Evolutionary conservation across 106 monocot species (phyloP).

Genomic region (Chionographis japonica): DNA sequence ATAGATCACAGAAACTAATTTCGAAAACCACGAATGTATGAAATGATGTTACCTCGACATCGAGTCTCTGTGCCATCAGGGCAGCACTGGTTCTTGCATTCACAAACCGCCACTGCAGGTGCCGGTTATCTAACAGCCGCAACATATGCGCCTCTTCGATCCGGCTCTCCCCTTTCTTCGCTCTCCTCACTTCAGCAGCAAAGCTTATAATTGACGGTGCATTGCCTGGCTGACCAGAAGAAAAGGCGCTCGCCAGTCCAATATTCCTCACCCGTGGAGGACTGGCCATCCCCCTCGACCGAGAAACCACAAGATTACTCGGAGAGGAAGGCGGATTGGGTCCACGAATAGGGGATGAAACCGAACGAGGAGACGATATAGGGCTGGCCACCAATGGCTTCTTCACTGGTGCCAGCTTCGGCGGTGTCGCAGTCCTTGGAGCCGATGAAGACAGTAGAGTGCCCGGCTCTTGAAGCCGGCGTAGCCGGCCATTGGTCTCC

Average conservation of each 20-base stretch:
- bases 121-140: slow-evolving; percentile 70
- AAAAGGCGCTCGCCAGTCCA: slow-evolving; percentile 1
- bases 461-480: slow-evolving; percentile 44
- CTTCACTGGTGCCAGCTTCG: slow-evolving; percentile 25
- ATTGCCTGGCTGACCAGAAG: slow-evolving; percentile 26
- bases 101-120: slow-evolving; percentile 78
- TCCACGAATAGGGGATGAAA: slow-evolving; percentile 29
- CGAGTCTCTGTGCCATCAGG: slow-evolving; percentile 37
- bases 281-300: slow-evolving; percentile 48
- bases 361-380: slow-evolving; percentile 22
- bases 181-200: slow-evolving; percentile 79
- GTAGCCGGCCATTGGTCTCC: slow-evolving; percentile 57
- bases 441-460: slow-evolving; percentile 18
- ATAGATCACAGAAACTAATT: too few species aligned
- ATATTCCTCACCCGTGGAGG: slow-evolving; percentile 43
- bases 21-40: neutral
- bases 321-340: slow-evolving; percentile 39
- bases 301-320: slow-evolving; percentile 28
- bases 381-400: slow-evolving; percentile 32
- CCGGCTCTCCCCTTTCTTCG: slow-evolving; percentile 82
- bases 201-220: slow-evolving; percentile 95
- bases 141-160: slow-evolving; percentile 89
- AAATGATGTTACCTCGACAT: slow-evolving; percentile 52
- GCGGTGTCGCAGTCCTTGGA: too few species aligned
- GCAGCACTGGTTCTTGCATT: slow-evolving; percentile 59